Evolutionary conservation across 805 yeast genomes (phyloP).

Genomic region (Ogataea neopini): DNA sequence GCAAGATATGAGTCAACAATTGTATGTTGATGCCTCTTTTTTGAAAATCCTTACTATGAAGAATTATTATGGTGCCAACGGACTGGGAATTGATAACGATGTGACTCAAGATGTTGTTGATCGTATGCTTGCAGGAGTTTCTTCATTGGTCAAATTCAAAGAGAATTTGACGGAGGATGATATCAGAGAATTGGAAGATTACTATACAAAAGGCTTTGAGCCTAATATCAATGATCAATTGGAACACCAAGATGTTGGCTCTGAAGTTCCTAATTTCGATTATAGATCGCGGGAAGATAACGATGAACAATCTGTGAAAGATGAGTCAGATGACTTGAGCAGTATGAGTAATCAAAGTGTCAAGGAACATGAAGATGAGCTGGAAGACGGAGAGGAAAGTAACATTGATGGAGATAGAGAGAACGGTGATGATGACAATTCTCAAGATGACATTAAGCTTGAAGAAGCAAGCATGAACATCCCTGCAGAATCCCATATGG

Average conservation of each 20-base stretch:
- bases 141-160: constrained; percentile 27
- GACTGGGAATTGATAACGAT: constrained; percentile 28
- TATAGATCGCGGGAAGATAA: neutral
- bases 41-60: constrained; percentile 38
- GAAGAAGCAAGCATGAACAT: constrained; percentile 7
- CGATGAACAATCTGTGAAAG: neutral
- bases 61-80: constrained; percentile 25
- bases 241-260: neutral
- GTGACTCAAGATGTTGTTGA: constrained; percentile 34
- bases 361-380: neutral
- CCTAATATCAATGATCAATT: neutral
- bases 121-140: constrained; percentile 33
- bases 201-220: constrained; percentile 19
- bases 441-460: neutral
- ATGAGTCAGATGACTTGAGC: constrained; percentile 7
- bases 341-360: constrained; percentile 3
- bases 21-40: constrained; percentile 41
- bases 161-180: constrained; percentile 18
- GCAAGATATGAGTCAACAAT: constrained; percentile 39
- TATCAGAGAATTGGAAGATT: constrained; percentile 18
- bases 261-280: neutral
- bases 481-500: constrained; percentile 11
- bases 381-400: neutral
- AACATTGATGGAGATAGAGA: constrained; percentile 8
- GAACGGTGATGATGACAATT: neutral